These are phyloP conservation scores for Aspergillus sergii DNA, from an alignment of 2,329 filamentous ascomycete species.

Conservation along the genomic window DNA sequence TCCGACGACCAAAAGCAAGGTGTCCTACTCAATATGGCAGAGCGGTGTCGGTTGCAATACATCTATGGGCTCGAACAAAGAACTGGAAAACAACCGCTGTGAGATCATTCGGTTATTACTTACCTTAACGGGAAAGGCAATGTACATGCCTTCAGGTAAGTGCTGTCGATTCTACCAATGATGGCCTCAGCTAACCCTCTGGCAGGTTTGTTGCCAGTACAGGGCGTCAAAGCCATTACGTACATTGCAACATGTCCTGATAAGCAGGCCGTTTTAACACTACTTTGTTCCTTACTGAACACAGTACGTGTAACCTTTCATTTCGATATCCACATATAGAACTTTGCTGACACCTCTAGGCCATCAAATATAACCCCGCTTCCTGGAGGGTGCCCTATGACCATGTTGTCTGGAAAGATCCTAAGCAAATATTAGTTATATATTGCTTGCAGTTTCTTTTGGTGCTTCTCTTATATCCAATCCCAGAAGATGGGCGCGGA, in stretches of 20 bases:
- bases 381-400: constrained; percentile 95
- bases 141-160: constrained; percentile 82
- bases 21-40: constrained; percentile 95
- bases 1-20: constrained; percentile 71
- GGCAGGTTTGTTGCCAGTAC: constrained; percentile 69
- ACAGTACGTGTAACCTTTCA: constrained; percentile 62
- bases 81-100: constrained; percentile 88
- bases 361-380: constrained; percentile 92
- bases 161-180: constrained; percentile 4
- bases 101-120: constrained; percentile 86
- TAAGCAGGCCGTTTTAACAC: constrained; percentile 86
- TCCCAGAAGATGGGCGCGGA: constrained; percentile 72
- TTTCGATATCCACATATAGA: neutral
- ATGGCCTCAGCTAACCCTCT: constrained; percentile 13
- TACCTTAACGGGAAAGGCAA: constrained; percentile 83
- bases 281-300: constrained; percentile 90
- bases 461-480: constrained; percentile 79
- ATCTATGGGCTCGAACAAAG: constrained; percentile 82
- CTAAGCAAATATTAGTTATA: constrained; percentile 85
- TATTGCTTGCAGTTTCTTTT: constrained; percentile 92
- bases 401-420: constrained; percentile 86
- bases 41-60: constrained; percentile 96
- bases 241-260: constrained; percentile 86
- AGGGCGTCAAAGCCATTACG: constrained; percentile 80
- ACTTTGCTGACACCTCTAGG: constrained; percentile 52